A percentile compares a stretch with the other conserved stretches of the same genome.
These are phyloP conservation scores for Hymenoscyphus linearis DNA, from an alignment of 2,329 filamentous ascomycete species.

Conservation along the genomic window DNA sequence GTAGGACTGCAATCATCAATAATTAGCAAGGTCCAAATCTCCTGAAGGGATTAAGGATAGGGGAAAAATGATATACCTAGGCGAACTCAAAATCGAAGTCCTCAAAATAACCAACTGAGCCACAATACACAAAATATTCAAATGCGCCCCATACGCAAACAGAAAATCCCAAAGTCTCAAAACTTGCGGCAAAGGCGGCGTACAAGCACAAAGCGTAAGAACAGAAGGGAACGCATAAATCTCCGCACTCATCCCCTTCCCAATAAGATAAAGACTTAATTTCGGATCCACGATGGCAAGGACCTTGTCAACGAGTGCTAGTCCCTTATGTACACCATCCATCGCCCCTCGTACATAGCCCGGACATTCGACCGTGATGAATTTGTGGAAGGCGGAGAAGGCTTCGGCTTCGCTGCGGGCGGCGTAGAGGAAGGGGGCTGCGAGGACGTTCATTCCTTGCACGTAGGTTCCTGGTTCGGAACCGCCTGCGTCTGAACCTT, in stretches of 20 bases:
- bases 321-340: conserved; percentile 91
- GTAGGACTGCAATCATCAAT: conserved; percentile 62
- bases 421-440: conserved; percentile 91
- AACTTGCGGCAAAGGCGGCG: conserved; percentile 89
- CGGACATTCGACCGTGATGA: conserved; percentile 83
- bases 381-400: conserved; percentile 82
- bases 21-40: conserved; percentile 4
- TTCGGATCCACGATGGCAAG: conserved; percentile 87
- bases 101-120: conserved; percentile 88
- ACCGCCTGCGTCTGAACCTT: conserved; percentile 55
- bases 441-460: conserved; percentile 97
- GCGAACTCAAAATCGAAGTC: conserved; percentile 74
- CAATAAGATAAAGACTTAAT: conserved; percentile 75
- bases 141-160: conserved; percentile 88
- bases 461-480: conserved; percentile 81
- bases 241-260: conserved; percentile 84
- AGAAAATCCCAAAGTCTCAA: conserved; percentile 93
- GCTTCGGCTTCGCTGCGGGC: conserved; percentile 93
- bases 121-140: conserved; percentile 95
- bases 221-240: conserved; percentile 97
- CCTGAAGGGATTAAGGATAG: not conserved
- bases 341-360: conserved; percentile 94
- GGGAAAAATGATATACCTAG: conserved; percentile 57
- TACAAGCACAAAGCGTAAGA: conserved; percentile 90
- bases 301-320: conserved; percentile 87